Conservation (phyloP, 495 filamentous ascomycete species). For the Tuber aestivum region DNA sequence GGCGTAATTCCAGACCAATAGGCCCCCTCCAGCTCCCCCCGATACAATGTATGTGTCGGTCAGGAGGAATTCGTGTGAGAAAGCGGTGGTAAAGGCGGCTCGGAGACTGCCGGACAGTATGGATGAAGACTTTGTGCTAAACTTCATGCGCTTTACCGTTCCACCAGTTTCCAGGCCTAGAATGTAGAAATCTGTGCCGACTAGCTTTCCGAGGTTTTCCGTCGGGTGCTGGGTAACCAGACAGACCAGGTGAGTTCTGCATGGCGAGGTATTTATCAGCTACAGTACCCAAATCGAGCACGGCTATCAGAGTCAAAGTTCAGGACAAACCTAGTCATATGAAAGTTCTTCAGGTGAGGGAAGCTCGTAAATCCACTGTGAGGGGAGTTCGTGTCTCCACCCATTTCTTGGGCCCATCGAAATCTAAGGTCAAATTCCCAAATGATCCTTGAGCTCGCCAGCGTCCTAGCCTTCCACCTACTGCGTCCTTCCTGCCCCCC, state of each 20-base stretch:
- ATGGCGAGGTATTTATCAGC: conserved; percentile 6
- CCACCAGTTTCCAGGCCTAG: conserved; percentile 37
- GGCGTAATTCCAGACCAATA: conserved; percentile 41
- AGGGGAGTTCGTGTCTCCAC: no score
- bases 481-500: conserved; percentile 6
- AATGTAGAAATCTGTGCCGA: conserved; percentile 39
- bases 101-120: conserved; percentile 15
- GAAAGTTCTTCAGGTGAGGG: conserved; percentile 42
- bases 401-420: conserved; percentile 37
- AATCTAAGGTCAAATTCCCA: conserved; percentile 39
- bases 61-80: conserved; percentile 40
- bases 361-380: conserved; percentile 31
- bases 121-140: conserved; percentile 25
- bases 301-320: not conserved
- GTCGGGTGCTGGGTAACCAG: conserved; percentile 39
- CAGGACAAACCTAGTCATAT: conserved; percentile 37
- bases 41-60: conserved; percentile 42
- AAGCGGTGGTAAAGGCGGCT: conserved; percentile 39
- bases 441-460: conserved; percentile 29
- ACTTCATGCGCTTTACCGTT: conserved; percentile 27
- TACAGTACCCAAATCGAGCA: not conserved
- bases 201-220: conserved; percentile 36
- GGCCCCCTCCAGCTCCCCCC: conserved; percentile 40
- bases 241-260: conserved; percentile 39
- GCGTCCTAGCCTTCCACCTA: conserved; percentile 11